Percentiles rank a stretch among this genome's conserved stretches.
Conservation (phyloP, 83 land plant species). For the Diphasiastrum complanatum region DNA sequence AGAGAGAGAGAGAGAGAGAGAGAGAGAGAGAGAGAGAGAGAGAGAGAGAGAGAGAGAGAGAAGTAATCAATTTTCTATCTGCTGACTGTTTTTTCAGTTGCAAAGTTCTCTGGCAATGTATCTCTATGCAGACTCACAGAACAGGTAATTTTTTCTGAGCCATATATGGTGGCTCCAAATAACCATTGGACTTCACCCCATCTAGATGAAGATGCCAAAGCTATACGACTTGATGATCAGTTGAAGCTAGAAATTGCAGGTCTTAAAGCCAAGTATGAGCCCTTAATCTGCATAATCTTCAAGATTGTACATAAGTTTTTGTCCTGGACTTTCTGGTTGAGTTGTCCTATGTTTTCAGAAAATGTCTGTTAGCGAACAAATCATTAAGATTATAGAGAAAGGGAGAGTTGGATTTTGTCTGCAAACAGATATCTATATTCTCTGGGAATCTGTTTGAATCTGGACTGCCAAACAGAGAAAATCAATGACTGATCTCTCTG, state of each 20-base stretch:
- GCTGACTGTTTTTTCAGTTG: constrained; percentile 50
- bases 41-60: no score
- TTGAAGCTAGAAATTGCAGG: constrained; percentile 33
- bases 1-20: no score
- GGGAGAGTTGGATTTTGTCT: no score
- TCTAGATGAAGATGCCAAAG: constrained; percentile 79
- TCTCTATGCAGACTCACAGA: constrained; percentile 86
- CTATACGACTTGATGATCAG: constrained; percentile 44
- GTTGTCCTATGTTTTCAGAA: no score
- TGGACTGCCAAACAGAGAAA: no score
- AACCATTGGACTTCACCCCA: constrained; percentile 89
- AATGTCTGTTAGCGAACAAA: no score
- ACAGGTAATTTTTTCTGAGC: constrained; percentile 89
- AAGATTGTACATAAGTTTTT: neutral
- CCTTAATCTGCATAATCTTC: neutral
- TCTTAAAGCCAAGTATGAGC: constrained; percentile 28
- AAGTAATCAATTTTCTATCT: neutral
- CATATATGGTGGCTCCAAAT: constrained; percentile 64
- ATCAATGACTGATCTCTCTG: no score
- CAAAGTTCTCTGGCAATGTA: constrained; percentile 85
- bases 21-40: no score
- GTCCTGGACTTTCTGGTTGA: neutral
- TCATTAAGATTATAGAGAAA: no score
- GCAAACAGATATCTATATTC: no score
- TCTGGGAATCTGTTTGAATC: no score